Base-by-base conservation (phyloP, 352 stramenopile species). In the Phytophthora cryptogea region DNA sequence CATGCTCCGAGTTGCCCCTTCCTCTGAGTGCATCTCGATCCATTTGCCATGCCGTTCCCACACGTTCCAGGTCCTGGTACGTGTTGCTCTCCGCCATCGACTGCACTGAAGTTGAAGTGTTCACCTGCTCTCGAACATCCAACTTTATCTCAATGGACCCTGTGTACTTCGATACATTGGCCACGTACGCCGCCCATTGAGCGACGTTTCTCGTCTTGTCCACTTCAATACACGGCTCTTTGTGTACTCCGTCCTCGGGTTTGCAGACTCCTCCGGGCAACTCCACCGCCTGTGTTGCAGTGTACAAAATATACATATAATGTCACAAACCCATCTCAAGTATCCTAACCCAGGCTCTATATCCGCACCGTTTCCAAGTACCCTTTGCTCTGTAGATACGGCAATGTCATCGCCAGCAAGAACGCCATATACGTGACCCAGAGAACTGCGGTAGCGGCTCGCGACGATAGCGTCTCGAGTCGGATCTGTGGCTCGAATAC, bases 381-480 rank as follows among this genome's bases (percentile, higher is more conserved):
- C 9, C 81, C 82, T 60, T 80, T 79, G 53, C 74, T 90, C 66
- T 91, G 82, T 23, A 95, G 41, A 69, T 93, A 93, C 26, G 86
- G 82, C 49, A 91, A 54, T 8, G 59, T 61, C 17, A 95, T 73
- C 5, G 86, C 86, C 14, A 93, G 48, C 3, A 83, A 65, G 46
- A 95, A 95, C 14, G 75, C 72, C 13, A 92, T 13, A 65, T 95
- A 95, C 45, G 86, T 92, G 63, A 91, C 62, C 61, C 72, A 83
- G 7, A 95, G 67, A 42, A 95, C 84, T 3, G 70, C 77, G 40
- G 78, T 89, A 5, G 83, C 80, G n/a, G 79, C 83, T 26, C 76
- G 67, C 7, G 86, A 93, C 14, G 82, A 89, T 13, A 95, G 55
- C 32, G 86, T 95, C 63, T 95, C 86, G 7, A 95, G 56, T 37